A percentile compares a stretch with the other conserved stretches of the same genome.
phyloP scores from a whole-genome alignment of 179 eudicot genomes.

The Beta lomatogona region DNA sequence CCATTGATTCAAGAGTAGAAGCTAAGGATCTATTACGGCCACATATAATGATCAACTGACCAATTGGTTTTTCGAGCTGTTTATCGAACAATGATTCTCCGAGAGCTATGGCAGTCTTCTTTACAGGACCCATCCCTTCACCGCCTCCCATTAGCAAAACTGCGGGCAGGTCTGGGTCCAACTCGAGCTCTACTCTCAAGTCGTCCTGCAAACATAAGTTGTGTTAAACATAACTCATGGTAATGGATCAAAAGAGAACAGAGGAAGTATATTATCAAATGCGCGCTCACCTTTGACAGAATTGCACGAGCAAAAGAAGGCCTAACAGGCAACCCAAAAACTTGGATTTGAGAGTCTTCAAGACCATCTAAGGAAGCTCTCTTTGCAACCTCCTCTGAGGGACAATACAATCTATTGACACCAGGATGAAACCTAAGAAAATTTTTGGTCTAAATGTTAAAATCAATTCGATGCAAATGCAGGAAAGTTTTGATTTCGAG shows the following conservation, averaged over 20 bases:
- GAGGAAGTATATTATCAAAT: too few species aligned
- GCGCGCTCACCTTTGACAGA: conserved; percentile 55
- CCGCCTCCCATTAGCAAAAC: conserved; percentile 95
- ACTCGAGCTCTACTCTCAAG: conserved; percentile 77
- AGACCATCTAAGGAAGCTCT: conserved; percentile 81
- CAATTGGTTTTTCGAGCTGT: conserved; percentile 59
- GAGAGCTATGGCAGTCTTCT: conserved; percentile 82
- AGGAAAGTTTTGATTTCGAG: neutral
- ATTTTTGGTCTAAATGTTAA: neutral
- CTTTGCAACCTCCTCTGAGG: conserved; percentile 89
- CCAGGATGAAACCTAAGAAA: conserved; percentile 78
- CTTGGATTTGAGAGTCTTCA: conserved; percentile 74
- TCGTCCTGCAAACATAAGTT: conserved; percentile 50
- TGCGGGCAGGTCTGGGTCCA: conserved; percentile 76
- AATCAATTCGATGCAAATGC: neutral
- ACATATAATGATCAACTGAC: conserved; percentile 75
- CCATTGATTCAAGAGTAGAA: conserved; percentile 47
- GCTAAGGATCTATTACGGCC: conserved; percentile 72
- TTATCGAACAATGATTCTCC: conserved; percentile 59
- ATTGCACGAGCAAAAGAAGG: conserved; percentile 85
- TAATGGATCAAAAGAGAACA: too few species aligned
- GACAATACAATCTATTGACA: conserved; percentile 89
- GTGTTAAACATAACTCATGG: neutral
- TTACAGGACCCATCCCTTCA: conserved; percentile 99
- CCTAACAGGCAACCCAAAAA: conserved; percentile 92